Evolutionary conservation across 139 green algal genomes (phyloP).

Genomic region (Nannochloris sp.): DNA sequence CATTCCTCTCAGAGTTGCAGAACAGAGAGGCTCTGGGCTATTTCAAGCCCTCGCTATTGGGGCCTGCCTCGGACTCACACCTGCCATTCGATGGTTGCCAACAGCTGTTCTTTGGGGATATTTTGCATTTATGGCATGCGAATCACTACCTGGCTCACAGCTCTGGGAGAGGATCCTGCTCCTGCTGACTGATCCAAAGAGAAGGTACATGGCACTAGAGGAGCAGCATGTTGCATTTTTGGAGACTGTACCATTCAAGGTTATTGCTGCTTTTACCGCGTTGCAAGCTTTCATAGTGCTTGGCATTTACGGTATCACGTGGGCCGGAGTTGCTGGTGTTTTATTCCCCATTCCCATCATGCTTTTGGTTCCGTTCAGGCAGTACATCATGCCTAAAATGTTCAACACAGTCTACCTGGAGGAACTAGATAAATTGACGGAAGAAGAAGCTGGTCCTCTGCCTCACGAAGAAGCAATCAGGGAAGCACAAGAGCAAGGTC

Average conservation of each 20-base stretch:
- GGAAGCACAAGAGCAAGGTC: not conserved
- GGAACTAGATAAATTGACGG: slow-evolving; percentile 52
- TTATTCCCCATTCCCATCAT: slow-evolving; percentile 80
- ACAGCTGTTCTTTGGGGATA: slow-evolving; percentile 67
- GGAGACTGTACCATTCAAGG: slow-evolving; percentile 50
- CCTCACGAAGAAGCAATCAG: slow-evolving; percentile 10
- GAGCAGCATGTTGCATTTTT: slow-evolving; percentile 46
- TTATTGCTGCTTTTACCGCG: slow-evolving; percentile 58
- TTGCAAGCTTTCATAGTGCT: slow-evolving; percentile 46
- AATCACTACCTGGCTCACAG: slow-evolving; percentile 65
- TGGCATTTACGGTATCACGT: slow-evolving; percentile 53
- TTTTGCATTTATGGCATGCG: slow-evolving; percentile 83
- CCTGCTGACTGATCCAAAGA: slow-evolving; percentile 54
- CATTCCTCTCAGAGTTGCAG: slow-evolving; percentile 47
- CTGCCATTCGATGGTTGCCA: slow-evolving; percentile 55
- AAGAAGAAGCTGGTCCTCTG: slow-evolving; percentile 43
- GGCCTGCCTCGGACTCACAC: slow-evolving; percentile 56
- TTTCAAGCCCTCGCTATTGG: slow-evolving; percentile 63
- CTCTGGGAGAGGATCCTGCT: slow-evolving; percentile 67
- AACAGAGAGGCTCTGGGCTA: slow-evolving; percentile 66
- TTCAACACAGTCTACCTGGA: slow-evolving; percentile 39
- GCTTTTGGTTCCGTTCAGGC: slow-evolving; percentile 60
- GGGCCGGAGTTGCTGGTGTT: slow-evolving; percentile 36
- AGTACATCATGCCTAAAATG: slow-evolving; percentile 52
- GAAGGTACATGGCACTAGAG: slow-evolving; percentile 24